Evolutionary conservation across 306 rosid genomes (phyloP).

Genomic region (Inga oerstediana): DNA sequence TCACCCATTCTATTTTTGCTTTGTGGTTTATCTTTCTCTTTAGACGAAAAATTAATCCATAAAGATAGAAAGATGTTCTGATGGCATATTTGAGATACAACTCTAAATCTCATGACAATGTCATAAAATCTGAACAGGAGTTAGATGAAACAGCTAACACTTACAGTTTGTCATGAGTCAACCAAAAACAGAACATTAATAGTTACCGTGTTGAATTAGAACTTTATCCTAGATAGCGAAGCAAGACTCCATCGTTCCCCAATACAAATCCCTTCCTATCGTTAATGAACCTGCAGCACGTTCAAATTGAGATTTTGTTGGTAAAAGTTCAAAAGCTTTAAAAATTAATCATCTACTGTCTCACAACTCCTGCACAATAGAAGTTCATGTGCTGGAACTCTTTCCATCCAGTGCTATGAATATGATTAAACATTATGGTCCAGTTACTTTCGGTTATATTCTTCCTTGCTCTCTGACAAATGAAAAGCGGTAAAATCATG

Average conservation of each 20-base stretch:
- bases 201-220: slow-evolving; percentile 51
- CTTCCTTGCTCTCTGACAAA: not conserved
- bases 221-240: slow-evolving; percentile 87
- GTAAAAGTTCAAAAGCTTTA: slow-evolving; percentile 12
- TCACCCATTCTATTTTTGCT: not conserved
- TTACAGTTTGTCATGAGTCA: slow-evolving; percentile 9
- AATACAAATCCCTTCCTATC: slow-evolving; percentile 88
- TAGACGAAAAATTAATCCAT: not conserved
- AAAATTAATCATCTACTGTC: not conserved
- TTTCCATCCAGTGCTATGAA: slow-evolving; percentile 10
- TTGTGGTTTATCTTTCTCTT: not conserved
- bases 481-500: not conserved
- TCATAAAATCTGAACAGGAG: slow-evolving; percentile 17
- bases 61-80: not conserved
- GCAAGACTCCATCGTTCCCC: slow-evolving; percentile 95
- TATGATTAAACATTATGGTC: not conserved
- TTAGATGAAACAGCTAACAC: slow-evolving; percentile 24
- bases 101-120: slow-evolving; percentile 7
- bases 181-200: slow-evolving; percentile 14
- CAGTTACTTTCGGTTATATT: not conserved
- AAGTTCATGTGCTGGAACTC: not conserved
- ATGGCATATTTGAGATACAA: slow-evolving; percentile 1
- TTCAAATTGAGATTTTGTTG: slow-evolving; percentile 17
- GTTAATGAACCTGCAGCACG: slow-evolving; percentile 71
- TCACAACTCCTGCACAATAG: slow-evolving; percentile 8